Conservation (phyloP, 2,329 filamentous ascomycete genomes). For the Neopestalotiopsis sp. region DNA sequence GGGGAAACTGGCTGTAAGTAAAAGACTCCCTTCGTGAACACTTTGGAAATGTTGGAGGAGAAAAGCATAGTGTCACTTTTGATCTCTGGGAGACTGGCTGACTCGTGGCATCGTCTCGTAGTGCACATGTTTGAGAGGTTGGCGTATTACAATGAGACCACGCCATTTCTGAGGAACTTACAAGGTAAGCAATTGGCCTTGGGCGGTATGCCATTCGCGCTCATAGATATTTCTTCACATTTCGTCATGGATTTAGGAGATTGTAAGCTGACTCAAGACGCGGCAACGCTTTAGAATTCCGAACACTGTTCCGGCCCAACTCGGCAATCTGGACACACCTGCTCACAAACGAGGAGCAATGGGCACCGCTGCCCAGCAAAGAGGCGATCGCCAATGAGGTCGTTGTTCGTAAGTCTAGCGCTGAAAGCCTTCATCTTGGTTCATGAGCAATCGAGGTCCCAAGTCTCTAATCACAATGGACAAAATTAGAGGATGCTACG, state of each 20-base stretch:
- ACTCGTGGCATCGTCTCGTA: background rate
- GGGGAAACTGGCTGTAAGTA: constrained; percentile 57
- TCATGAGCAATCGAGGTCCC: background rate
- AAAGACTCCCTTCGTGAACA: constrained; percentile 30
- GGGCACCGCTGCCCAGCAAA: constrained; percentile 54
- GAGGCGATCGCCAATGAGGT: constrained; percentile 46
- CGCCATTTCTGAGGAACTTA: constrained; percentile 60
- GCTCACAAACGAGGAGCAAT: constrained; percentile 59
- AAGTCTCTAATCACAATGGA: background rate
- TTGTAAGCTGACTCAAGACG: background rate
- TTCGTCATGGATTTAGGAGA: background rate
- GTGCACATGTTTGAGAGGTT: constrained; percentile 63
- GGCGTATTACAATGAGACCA: constrained; percentile 62
- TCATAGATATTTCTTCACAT: background rate
- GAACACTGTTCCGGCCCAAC: constrained; percentile 66
- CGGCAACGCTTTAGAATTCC: constrained; percentile 47
- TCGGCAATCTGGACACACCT: constrained; percentile 66
- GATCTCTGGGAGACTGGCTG: background rate
- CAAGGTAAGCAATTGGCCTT: constrained; percentile 36
- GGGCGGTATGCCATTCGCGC: constrained; percentile 1
- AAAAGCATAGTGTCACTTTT: background rate
- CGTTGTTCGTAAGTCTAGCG: constrained; percentile 47
- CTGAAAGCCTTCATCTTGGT: background rate
- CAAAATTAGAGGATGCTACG: constrained; percentile 57
- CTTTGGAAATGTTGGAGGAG: background rate